Percentiles rank a stretch among this genome's conserved stretches.
Conservation (phyloP, 208 protist species). For the Wallacemonas sp. region DNA sequence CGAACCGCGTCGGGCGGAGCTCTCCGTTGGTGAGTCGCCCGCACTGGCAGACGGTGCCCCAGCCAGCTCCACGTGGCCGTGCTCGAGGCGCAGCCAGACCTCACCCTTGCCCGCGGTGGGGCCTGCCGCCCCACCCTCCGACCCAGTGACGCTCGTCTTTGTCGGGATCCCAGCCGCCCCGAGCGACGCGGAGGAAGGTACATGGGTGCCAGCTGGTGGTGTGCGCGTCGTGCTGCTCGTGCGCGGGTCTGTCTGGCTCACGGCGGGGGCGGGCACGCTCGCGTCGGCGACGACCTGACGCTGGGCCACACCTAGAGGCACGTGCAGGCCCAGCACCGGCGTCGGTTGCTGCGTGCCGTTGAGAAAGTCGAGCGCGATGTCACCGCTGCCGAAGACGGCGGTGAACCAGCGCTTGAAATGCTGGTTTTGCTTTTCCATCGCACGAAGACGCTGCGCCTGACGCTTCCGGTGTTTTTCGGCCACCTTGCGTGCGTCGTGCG, state of each 20-base stretch:
- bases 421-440: constrained; percentile 17
- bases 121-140: too few species aligned
- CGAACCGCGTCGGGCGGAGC: too few species aligned
- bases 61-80: background rate
- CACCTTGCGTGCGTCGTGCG: background rate
- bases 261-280: background rate
- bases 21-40: too few species aligned
- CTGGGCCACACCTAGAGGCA: background rate
- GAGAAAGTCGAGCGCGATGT: constrained; percentile 5
- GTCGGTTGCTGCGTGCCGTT: background rate
- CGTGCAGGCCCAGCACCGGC: background rate
- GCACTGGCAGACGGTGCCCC: background rate
- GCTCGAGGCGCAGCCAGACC: background rate
- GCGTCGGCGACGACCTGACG: background rate
- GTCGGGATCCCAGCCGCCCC: too few species aligned
- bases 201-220: background rate
- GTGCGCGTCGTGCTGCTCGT: background rate
- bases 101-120: background rate
- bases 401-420: constrained; percentile 14
- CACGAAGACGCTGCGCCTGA: constrained; percentile 1
- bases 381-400: constrained; percentile 9
- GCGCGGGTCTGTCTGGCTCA: background rate
- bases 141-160: too few species aligned
- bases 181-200: too few species aligned
- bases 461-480: constrained; percentile 7